Evolutionary conservation across 306 rosid species (phyloP).

Genomic region (Ormosia emarginata): DNA sequence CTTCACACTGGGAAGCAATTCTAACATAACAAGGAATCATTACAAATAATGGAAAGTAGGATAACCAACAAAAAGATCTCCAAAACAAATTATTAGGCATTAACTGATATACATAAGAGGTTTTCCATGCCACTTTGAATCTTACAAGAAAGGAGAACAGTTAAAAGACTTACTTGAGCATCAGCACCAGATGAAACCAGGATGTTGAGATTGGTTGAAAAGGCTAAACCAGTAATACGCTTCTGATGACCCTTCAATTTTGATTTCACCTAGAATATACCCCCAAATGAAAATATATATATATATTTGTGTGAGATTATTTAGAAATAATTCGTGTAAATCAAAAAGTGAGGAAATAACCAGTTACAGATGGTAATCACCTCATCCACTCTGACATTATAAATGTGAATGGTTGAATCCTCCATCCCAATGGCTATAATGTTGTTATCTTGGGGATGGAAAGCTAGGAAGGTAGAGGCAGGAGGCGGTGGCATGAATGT

Average conservation of each 20-base stretch:
- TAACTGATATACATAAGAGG: not conserved
- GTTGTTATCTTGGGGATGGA: conserved; percentile 87
- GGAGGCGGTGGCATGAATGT: conserved; percentile 80
- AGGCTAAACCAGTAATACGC: conserved; percentile 80
- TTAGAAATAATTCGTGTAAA: not conserved
- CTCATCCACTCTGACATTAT: conserved; percentile 72
- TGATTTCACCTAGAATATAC: conserved; percentile 58
- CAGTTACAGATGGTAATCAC: conserved; percentile 34
- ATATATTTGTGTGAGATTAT: not conserved
- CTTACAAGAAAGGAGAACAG: conserved; percentile 5
- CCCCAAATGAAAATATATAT: not conserved
- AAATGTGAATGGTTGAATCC: conserved; percentile 80
- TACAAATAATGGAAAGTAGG: not conserved
- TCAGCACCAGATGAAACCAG: conserved; percentile 83
- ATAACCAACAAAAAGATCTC: not conserved
- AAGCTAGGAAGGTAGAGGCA: conserved; percentile 73
- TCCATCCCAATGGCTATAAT: conserved; percentile 91
- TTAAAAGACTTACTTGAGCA: conserved; percentile 65
- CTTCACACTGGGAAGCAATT: not conserved
- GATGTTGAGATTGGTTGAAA: conserved; percentile 69
- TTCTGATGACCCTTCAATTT: conserved; percentile 83
- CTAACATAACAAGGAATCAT: not conserved
- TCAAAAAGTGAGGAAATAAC: not conserved
- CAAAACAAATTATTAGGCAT: not conserved
- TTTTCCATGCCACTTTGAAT: conserved; percentile 3